These are phyloP conservation scores for Triangularia verruculosa DNA, from an alignment of 2,329 filamentous ascomycete genomes.

Conservation along the genomic window DNA sequence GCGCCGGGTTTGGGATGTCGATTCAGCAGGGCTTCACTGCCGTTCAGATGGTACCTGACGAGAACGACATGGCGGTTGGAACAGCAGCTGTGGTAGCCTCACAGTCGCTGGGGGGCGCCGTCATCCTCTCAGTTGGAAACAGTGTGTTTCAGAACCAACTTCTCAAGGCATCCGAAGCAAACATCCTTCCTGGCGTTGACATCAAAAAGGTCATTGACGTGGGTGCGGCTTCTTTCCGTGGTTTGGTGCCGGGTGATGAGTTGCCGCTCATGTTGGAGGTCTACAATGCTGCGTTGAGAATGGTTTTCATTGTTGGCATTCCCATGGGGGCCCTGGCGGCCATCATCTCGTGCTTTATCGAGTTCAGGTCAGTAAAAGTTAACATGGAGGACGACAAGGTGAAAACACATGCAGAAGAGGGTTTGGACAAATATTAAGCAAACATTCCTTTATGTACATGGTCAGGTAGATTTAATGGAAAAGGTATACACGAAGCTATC, in stretches of 20 bases:
- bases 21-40: slow-evolving; percentile 41
- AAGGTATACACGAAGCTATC: not conserved
- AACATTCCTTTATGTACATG: not conserved
- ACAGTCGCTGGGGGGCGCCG: slow-evolving; percentile 44
- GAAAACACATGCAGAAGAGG: not conserved
- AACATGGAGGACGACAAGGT: not conserved
- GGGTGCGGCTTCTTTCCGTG: slow-evolving; percentile 22
- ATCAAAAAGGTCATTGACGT: slow-evolving; percentile 24
- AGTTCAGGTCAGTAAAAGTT: slow-evolving; percentile 24
- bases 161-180: slow-evolving; percentile 14
- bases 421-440: too few species aligned
- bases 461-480: not conserved
- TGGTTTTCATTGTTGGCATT: slow-evolving; percentile 20
- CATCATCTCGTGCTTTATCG: slow-evolving; percentile 23
- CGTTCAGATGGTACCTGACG: slow-evolving; percentile 39
- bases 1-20: slow-evolving; percentile 38
- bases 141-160: slow-evolving; percentile 40
- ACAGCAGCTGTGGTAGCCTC: slow-evolving; percentile 41
- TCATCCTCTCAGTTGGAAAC: slow-evolving; percentile 47
- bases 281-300: slow-evolving; percentile 22
- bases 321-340: slow-evolving; percentile 23
- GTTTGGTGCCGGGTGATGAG: slow-evolving; percentile 20
- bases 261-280: slow-evolving; percentile 22
- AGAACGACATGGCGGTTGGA: slow-evolving; percentile 41
- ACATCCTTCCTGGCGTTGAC: slow-evolving; percentile 19